phyloP scores from a whole-genome alignment of 2,329 filamentous ascomycete genomes.

The Lomentospora prolificans region DNA sequence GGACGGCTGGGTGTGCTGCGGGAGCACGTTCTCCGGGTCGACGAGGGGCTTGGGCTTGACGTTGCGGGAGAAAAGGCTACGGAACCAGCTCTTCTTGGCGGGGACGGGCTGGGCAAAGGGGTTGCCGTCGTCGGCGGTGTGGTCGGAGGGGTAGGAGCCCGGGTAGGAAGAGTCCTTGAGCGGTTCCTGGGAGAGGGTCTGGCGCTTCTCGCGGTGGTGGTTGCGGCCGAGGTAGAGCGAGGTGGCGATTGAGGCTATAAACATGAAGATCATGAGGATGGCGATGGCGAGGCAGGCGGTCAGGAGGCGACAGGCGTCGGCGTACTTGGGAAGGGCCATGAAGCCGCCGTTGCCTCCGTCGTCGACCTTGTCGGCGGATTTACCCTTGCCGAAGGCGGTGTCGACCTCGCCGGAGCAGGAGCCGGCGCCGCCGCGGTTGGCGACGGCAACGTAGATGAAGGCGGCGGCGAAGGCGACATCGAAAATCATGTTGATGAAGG shows the following conservation, averaged over 20 bases:
- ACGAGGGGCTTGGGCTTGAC: conserved; percentile 8
- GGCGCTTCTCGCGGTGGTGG: conserved; percentile 63
- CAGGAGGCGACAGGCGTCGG: conserved; percentile 60
- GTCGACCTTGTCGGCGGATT: conserved; percentile 39
- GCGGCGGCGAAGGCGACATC: conserved; percentile 66
- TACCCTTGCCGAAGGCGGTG: conserved; percentile 60
- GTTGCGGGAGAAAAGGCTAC: conserved; percentile 23
- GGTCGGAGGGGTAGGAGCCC: neutral
- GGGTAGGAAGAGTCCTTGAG: conserved; percentile 8
- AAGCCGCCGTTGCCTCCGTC: conserved; percentile 31
- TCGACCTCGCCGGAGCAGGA: conserved; percentile 51
- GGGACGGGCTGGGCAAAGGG: conserved; percentile 16
- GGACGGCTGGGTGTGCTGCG: conserved; percentile 28
- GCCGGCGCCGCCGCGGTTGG: conserved; percentile 59
- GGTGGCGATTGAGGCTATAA: conserved; percentile 60
- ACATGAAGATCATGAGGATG: conserved; percentile 68
- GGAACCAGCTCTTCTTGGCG: conserved; percentile 20
- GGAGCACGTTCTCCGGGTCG: conserved; percentile 23
- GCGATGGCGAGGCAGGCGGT: conserved; percentile 68
- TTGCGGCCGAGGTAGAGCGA: conserved; percentile 60
- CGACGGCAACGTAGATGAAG: conserved; percentile 73
- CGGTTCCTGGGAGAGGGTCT: conserved; percentile 30
- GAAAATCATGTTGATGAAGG: conserved; percentile 62
- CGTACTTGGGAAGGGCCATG: conserved; percentile 34
- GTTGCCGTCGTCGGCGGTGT: too few species aligned